A percentile compares a stretch with the other conserved stretches of the same genome.
Evolutionary conservation across 2,329 filamentous ascomycete species (phyloP).

Genomic region (Nemania sp.): DNA sequence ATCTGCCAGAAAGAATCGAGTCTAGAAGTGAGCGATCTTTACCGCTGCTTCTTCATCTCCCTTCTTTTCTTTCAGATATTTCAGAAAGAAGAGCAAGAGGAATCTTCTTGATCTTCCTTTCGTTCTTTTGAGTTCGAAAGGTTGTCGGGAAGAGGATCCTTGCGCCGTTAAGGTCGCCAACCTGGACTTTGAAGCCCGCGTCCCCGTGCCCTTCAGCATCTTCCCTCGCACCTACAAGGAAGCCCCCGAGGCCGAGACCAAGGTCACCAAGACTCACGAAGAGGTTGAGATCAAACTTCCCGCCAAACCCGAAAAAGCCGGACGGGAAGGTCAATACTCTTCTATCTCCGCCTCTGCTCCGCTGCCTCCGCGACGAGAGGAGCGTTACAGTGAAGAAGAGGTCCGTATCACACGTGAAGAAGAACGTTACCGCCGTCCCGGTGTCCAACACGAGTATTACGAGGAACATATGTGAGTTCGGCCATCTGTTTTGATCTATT

Average conservation of each 20-base stretch:
- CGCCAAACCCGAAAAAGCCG: conserved; percentile 71
- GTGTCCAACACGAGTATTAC: conserved; percentile 59
- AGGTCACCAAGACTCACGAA: conserved; percentile 76
- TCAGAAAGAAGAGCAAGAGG: conserved; percentile 64
- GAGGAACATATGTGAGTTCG: conserved; percentile 55
- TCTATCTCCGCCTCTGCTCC: conserved; percentile 65
- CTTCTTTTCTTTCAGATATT: conserved; percentile 47
- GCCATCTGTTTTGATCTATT: neutral
- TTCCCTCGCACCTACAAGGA: conserved; percentile 96
- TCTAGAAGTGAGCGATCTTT: conserved; percentile 39
- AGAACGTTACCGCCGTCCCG: conserved; percentile 74
- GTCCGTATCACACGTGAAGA: conserved; percentile 78
- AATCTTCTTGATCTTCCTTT: conserved; percentile 69
- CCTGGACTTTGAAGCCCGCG: conserved; percentile 99
- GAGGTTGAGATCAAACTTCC: conserved; percentile 83
- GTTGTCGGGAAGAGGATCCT: conserved; percentile 51
- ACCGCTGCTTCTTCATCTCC: conserved; percentile 44
- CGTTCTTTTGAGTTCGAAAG: conserved; percentile 48
- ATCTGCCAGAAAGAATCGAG: conserved; percentile 41
- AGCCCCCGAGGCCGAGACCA: conserved; percentile 51
- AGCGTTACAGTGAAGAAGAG: conserved; percentile 78
- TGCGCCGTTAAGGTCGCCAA: conserved; percentile 75
- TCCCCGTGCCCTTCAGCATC: conserved; percentile 99
- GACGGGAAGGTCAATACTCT: conserved; percentile 97
- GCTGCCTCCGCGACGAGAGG: conserved; percentile 65